Percentiles rank a stretch among this genome's conserved stretches.
These are phyloP conservation scores for Suillus placidus DNA, from an alignment of 768 basidiomycete species.

Conservation along the genomic window DNA sequence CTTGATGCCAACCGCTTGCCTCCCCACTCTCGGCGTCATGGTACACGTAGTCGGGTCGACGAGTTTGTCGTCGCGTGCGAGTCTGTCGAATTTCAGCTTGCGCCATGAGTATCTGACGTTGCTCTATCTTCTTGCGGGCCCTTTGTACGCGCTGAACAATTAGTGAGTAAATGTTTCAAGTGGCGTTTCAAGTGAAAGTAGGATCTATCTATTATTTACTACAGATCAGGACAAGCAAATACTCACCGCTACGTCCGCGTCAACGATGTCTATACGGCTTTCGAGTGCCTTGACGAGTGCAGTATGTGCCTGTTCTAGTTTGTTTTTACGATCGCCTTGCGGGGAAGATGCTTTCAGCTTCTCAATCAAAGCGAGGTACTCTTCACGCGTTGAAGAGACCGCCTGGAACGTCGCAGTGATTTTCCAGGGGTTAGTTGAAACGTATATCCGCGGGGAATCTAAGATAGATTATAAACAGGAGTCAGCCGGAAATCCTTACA, in stretches of 20 bases:
- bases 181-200: constrained; percentile 17
- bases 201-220: constrained; percentile 16
- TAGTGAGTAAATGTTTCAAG: constrained; percentile 26
- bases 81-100: constrained; percentile 82
- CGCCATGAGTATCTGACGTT: constrained; percentile 61
- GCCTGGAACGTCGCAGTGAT: constrained; percentile 76
- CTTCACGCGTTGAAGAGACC: constrained; percentile 69
- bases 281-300: constrained; percentile 65
- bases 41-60: constrained; percentile 83
- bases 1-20: constrained; percentile 29
- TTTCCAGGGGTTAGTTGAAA: constrained; percentile 91
- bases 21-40: constrained; percentile 67
- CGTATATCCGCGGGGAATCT: constrained; percentile 87
- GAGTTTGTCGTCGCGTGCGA: constrained; percentile 72
- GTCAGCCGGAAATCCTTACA: constrained; percentile 37
- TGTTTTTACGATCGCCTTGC: constrained; percentile 52
- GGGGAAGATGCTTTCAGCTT: constrained; percentile 56
- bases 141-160: constrained; percentile 66
- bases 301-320: constrained; percentile 63
- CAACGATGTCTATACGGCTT: constrained; percentile 64
- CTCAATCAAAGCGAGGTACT: constrained; percentile 69
- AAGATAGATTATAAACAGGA: constrained; percentile 33
- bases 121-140: constrained; percentile 69
- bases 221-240: constrained; percentile 14
- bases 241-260: constrained; percentile 73